phyloP scores from a whole-genome alignment of 495 filamentous ascomycete species.

The Glutinoglossum americanum region DNA sequence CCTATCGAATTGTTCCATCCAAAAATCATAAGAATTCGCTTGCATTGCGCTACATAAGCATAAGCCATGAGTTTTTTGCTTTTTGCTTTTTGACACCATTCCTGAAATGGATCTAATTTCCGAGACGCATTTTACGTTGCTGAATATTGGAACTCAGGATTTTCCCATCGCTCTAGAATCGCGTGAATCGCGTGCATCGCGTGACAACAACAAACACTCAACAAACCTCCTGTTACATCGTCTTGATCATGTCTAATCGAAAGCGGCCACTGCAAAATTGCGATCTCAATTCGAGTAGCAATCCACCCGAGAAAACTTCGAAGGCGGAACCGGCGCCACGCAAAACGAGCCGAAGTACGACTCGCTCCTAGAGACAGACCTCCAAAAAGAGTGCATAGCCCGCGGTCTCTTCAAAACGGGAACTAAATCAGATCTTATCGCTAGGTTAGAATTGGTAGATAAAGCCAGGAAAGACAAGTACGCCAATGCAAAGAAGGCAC shows the following conservation, averaged over 20 bases:
- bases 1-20: too few species aligned
- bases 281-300: not conserved
- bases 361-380: not conserved
- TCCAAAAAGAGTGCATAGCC: not conserved
- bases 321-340: not conserved
- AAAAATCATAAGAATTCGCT: too few species aligned
- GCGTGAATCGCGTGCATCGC: too few species aligned
- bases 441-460: not conserved
- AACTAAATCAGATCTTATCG: not conserved
- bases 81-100: too few species aligned
- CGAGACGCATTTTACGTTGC: too few species aligned
- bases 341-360: not conserved
- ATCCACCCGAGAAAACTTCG: not conserved
- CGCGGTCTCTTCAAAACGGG: not conserved
- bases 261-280: not conserved
- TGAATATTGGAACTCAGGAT: too few species aligned
- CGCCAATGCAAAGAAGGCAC: not conserved
- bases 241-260: not conserved
- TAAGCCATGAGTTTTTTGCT: too few species aligned
- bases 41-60: too few species aligned
- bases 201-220: too few species aligned
- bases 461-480: not conserved
- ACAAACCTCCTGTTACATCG: too few species aligned
- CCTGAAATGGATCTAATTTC: too few species aligned
- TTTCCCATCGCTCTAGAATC: too few species aligned